These are phyloP conservation scores for Colletotrichum siamense DNA, from an alignment of 2,329 filamentous ascomycete species.

Conservation along the genomic window DNA sequence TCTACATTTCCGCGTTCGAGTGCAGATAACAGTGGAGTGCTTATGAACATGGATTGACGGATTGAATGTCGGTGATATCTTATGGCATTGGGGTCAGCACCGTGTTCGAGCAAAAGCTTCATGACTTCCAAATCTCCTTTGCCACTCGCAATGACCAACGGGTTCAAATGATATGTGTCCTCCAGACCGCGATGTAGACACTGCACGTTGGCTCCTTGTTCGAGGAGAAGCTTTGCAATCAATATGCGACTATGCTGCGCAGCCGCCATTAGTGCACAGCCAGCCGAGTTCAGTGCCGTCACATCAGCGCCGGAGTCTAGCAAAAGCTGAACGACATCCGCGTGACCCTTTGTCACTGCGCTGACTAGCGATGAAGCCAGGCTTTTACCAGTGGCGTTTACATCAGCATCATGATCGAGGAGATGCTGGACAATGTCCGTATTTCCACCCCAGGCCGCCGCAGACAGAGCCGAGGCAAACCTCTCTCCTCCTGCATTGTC, in stretches of 20 bases:
- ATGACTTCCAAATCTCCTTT: background rate
- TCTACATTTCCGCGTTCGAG: background rate
- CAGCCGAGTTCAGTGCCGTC: background rate
- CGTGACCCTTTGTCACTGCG: background rate
- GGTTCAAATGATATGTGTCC: background rate
- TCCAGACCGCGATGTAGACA: background rate
- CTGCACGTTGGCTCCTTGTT: background rate
- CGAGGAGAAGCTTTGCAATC: background rate
- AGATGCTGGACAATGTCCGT: background rate
- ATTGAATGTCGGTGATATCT: background rate
- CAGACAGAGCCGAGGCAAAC: background rate
- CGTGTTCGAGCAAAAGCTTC: background rate
- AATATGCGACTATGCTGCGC: background rate
- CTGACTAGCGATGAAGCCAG: background rate
- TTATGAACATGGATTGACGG: background rate
- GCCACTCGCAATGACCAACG: background rate
- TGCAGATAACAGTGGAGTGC: background rate
- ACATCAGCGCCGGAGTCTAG: background rate
- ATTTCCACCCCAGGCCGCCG: background rate
- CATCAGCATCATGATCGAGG: background rate
- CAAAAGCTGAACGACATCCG: background rate
- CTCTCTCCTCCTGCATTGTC: background rate
- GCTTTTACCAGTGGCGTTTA: background rate
- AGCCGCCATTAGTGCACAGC: background rate
- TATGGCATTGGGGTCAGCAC: background rate